Evolutionary conservation across 257 asterid genomes (phyloP).

Genomic region (Solanum pimpinellifolium): DNA sequence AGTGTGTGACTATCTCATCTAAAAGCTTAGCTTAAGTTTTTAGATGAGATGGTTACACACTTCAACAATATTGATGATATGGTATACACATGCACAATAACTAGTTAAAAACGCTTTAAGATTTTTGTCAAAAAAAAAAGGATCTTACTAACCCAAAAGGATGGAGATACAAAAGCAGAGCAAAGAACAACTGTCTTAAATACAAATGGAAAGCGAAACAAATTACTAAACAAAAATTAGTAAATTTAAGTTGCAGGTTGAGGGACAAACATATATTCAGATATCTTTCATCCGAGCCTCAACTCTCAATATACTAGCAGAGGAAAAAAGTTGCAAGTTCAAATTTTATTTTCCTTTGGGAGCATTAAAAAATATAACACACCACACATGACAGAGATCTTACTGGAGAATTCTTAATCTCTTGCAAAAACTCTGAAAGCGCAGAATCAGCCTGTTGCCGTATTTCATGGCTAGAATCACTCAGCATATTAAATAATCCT

Average conservation of each 20-base stretch:
- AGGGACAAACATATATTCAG: background rate
- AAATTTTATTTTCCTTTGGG: background rate
- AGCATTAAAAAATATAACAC: background rate
- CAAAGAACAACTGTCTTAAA: background rate
- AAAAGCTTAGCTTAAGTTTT: no score
- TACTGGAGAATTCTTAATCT: conserved; percentile 98
- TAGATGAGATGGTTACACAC: no score
- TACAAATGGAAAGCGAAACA: background rate
- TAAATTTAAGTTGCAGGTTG: background rate
- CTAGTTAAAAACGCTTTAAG: background rate
- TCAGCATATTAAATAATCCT: conserved; percentile 97
- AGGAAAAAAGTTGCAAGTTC: background rate
- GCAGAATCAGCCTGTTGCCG: conserved; percentile 99
- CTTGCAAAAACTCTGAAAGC: conserved; percentile 97
- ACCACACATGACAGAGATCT: conserved; percentile 20
- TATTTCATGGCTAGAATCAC: conserved; percentile 97
- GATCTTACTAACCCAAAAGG: background rate
- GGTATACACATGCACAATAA: background rate
- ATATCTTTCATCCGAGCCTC: background rate
- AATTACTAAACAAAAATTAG: background rate
- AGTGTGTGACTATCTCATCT: no score
- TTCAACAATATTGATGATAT: background rate
- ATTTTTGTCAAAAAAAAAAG: background rate
- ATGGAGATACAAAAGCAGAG: background rate
- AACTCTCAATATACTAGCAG: background rate